phyloP scores from a whole-genome alignment of 345 rosid genomes.

The Dimocarpus longan region DNA sequence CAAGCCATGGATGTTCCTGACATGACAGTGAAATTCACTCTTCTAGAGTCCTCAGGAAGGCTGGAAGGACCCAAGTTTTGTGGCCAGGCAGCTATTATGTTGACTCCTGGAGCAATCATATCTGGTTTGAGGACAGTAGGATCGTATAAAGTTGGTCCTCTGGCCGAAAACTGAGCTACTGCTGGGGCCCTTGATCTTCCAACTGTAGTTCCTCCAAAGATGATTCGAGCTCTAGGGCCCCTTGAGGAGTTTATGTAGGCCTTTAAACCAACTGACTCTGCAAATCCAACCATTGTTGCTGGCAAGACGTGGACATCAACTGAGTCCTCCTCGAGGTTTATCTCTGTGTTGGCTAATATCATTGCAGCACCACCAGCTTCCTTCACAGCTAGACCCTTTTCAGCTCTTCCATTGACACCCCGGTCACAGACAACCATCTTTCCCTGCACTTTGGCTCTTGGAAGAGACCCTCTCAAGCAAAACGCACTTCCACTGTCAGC shows the following conservation, averaged over 20 bases:
- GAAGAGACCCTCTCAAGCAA: slow-evolving; percentile 80
- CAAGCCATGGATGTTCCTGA: slow-evolving; percentile 99
- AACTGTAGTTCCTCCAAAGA: slow-evolving; percentile 65
- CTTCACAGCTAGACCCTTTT: slow-evolving; percentile 79
- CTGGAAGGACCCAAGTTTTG: slow-evolving; percentile 83
- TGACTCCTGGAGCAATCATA: slow-evolving; percentile 89
- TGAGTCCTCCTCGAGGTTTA: slow-evolving; percentile 81
- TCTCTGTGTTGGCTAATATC: slow-evolving; percentile 77
- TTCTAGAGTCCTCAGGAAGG: slow-evolving; percentile 80
- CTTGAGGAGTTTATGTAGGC: slow-evolving; percentile 67
- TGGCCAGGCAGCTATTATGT: slow-evolving; percentile 99
- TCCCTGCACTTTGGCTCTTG: slow-evolving; percentile 58
- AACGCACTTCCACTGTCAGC: slow-evolving; percentile 68
- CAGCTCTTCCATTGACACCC: slow-evolving; percentile 85
- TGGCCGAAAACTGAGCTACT: slow-evolving; percentile 87
- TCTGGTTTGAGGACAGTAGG: slow-evolving; percentile 87
- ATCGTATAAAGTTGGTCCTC: slow-evolving; percentile 83
- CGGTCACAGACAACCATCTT: slow-evolving; percentile 90
- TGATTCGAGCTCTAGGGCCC: slow-evolving; percentile 62
- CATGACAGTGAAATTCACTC: slow-evolving; percentile 89
- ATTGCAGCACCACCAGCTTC: slow-evolving; percentile 95
- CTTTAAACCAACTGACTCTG: slow-evolving; percentile 60
- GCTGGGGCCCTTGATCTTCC: slow-evolving; percentile 76
- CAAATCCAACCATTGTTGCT: slow-evolving; percentile 66
- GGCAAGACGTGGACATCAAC: slow-evolving; percentile 86